phyloP scores from a whole-genome alignment of 768 basidiomycete genomes.

The Termitomyces sp. region DNA sequence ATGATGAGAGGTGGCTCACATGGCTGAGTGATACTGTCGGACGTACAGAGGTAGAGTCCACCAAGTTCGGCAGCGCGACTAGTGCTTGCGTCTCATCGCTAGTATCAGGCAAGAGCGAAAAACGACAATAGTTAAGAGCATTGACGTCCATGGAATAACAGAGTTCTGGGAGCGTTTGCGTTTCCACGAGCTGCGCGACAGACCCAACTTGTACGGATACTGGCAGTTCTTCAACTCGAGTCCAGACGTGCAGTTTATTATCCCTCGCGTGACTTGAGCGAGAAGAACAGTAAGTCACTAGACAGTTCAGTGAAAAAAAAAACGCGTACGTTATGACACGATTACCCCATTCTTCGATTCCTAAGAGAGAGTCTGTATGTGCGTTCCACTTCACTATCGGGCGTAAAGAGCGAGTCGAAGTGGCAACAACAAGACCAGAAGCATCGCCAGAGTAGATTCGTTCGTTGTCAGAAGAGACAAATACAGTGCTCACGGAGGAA shows the following conservation, averaged over 20 bases:
- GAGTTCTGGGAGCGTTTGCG: conserved; percentile 43
- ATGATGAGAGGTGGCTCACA: background rate
- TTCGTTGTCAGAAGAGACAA: conserved; percentile 67
- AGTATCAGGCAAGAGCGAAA: conserved; percentile 51
- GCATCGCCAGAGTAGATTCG: conserved; percentile 84
- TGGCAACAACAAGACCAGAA: conserved; percentile 70
- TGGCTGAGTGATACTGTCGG: background rate
- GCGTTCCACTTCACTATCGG: conserved; percentile 71
- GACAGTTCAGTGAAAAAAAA: background rate
- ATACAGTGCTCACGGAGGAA: conserved; percentile 52
- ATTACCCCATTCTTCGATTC: conserved; percentile 68
- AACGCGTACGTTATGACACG: conserved; percentile 70
- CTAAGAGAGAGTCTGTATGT: conserved; percentile 72
- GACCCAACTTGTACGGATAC: conserved; percentile 44
- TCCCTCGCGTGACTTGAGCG: conserved; percentile 71
- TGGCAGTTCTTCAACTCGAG: conserved; percentile 38
- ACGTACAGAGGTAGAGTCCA: conserved; percentile 56
- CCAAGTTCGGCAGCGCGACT: conserved; percentile 80
- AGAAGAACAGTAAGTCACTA: background rate
- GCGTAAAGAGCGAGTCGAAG: conserved; percentile 73
- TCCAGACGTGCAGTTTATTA: conserved; percentile 80
- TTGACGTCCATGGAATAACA: conserved; percentile 82
- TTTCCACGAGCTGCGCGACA: conserved; percentile 37
- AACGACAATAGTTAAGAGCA: conserved; percentile 89
- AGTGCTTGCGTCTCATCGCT: conserved; percentile 33